Conservation (phyloP, 1,284 basidiomycete genomes). For the Rhodotorula sp. region DNA sequence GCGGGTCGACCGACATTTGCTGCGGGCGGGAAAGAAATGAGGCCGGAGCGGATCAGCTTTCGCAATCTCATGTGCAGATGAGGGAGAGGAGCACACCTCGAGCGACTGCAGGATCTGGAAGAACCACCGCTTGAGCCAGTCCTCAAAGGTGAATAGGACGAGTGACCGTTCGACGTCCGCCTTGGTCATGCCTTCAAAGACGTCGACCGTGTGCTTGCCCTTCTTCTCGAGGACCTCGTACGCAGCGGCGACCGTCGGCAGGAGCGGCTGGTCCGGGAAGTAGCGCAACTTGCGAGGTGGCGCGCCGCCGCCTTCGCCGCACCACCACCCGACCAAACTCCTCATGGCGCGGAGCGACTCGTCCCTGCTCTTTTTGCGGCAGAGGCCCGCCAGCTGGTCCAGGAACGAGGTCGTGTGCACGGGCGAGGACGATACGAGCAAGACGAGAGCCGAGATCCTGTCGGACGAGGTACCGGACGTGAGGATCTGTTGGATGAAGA, state of each 20-base stretch:
- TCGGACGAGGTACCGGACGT: constrained; percentile 88
- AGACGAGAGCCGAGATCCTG: constrained; percentile 83
- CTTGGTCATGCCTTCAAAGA: constrained; percentile 11
- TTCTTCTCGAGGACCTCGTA: constrained; percentile 37
- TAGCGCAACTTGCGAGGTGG: constrained; percentile 72
- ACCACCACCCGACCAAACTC: constrained; percentile 94
- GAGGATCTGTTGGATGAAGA: constrained; percentile 79
- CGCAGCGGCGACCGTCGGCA: constrained; percentile 60
- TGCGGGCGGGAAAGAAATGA: constrained; percentile 48
- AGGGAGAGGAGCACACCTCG: constrained; percentile 59
- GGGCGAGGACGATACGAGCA: constrained; percentile 87
- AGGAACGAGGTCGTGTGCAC: constrained; percentile 68
- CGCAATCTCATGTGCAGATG: neutral
- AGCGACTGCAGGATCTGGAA: constrained; percentile 87
- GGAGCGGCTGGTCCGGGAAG: constrained; percentile 80
- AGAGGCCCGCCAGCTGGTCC: constrained; percentile 70
- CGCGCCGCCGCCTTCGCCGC: constrained; percentile 54
- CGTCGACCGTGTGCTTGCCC: constrained; percentile 26
- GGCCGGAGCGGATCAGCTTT: neutral
- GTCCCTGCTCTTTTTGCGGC: constrained; percentile 79
- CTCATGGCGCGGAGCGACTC: constrained; percentile 86
- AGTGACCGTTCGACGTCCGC: constrained; percentile 61
- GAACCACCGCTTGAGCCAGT: constrained; percentile 96
- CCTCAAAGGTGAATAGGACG: constrained; percentile 86
- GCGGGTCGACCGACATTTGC: constrained; percentile 79